Conservation (phyloP, 2,329 filamentous ascomycete genomes). For the Phialemonium atrogriseum region DNA sequence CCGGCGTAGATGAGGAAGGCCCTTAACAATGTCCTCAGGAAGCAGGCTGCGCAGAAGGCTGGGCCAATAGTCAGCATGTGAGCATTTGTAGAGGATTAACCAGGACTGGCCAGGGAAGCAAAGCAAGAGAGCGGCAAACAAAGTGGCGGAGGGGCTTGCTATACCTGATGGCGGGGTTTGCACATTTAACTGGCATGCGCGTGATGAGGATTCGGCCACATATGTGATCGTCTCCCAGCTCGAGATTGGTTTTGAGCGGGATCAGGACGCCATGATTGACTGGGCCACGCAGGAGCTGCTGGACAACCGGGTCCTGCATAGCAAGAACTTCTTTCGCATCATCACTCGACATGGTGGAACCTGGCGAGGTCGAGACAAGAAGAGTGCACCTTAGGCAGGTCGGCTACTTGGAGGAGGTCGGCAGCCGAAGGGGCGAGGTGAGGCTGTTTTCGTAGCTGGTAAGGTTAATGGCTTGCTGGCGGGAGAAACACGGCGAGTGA, state of each 20-base stretch:
- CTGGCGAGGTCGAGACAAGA: too few relatives aligned
- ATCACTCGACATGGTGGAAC: slow-evolving; percentile 11
- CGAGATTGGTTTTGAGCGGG: slow-evolving; percentile 56
- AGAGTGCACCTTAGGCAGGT: too few relatives aligned
- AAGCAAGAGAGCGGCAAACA: too few relatives aligned
- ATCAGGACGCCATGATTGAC: slow-evolving; percentile 43
- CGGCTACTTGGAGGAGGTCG: too few relatives aligned
- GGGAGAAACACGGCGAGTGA: too few relatives aligned
- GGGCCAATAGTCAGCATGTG: slow-evolving; percentile 19
- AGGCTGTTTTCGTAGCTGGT: too few relatives aligned
- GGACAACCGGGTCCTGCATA: slow-evolving; percentile 21
- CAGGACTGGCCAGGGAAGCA: neutral
- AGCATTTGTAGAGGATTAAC: slow-evolving; percentile 1
- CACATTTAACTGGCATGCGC: slow-evolving; percentile 61
- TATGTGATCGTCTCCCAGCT: slow-evolving; percentile 50
- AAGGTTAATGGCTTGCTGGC: too few relatives aligned
- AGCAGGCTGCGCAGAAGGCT: slow-evolving; percentile 49
- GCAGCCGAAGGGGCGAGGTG: too few relatives aligned
- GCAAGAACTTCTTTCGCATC: slow-evolving; percentile 14
- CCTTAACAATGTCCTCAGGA: slow-evolving; percentile 53
- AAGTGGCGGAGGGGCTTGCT: slow-evolving; percentile 21
- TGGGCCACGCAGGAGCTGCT: slow-evolving; percentile 22
- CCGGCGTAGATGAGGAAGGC: slow-evolving; percentile 64
- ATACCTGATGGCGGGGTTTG: slow-evolving; percentile 66
- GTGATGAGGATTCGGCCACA: slow-evolving; percentile 61